Base-by-base conservation (phyloP, 108 stramenopile species). In the Pseudonitzschia multiseries region DNA sequence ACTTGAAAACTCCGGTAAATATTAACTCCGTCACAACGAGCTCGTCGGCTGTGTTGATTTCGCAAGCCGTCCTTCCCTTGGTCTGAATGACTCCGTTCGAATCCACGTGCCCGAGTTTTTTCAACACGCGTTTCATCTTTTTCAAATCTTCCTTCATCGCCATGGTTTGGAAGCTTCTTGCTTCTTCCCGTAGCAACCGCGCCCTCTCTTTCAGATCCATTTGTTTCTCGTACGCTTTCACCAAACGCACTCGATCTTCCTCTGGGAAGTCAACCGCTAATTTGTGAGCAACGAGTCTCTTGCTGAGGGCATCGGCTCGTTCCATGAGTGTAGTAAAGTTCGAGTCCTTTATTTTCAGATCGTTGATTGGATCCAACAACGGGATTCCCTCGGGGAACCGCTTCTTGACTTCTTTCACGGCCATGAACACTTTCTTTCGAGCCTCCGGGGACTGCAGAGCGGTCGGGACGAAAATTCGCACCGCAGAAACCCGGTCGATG, bases 31-130 rank as follows among this genome's bases (percentile, higher is more conserved):
- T 96, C 20, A 97, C 90, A 21, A 99, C 93, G 32, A 99, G 87
- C 80, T 99, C 99, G 72, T 99, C 89, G 24, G 94, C 95, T 6
- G 98, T 97, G 74, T 97, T 98, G 73, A 99, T 86, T 81, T 99
- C 99, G 71, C 98, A 98, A 9, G 98, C 98, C n/a, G 97, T 94
- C 43, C 98, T 79, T 24, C 99, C 99, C 78, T 99, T 99, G 21
- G 97, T 92, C 75, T 97, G 94, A 67, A 99, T 95, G 52, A 99
- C 96, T 9, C 91, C 96, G 17, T 94, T 86, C 40, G 83, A 80
- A 79, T 97, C 93, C 10, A 97, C 96, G 76, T 98, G 96, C 18
- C 97, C 98, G 27, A 99, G 87, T 33, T 93, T 83, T 29, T 90
- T 93, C 68, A 99, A 83, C 17, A 99, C 97, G 12, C 88, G 77